Base-by-base conservation (phyloP, 2,329 filamentous ascomycete species). In the Polychaeton citri region DNA sequence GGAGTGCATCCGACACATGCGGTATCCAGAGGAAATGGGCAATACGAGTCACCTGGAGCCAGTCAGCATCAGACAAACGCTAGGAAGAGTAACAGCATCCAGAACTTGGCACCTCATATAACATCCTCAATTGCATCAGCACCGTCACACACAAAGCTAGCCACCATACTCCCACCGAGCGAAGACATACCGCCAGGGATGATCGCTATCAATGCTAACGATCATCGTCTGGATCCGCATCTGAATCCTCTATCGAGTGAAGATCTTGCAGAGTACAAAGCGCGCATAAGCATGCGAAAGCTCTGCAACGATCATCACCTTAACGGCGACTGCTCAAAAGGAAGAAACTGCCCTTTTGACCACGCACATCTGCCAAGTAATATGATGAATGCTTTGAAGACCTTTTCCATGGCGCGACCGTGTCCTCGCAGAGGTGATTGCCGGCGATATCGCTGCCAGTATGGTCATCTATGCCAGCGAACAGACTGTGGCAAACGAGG, bases 231-330 rank as follows among this genome's bases (percentile, higher is more conserved):
- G 10, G 69, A 73, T 44, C 43, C 52, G 0, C 61, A 60, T 44
- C 51, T 60, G 20, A 51, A 56, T 6, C 43, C 50, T 1, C 62
- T 64, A 0, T 45, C 58, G 0, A 21, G 43, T 10, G 53, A 60
- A 12, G 60, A 62, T 19, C 58, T 59, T 46, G 47, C 54, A 2
- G 42, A 43, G 6, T 71, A 66, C 45, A 55, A 58, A 15, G 47
- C 51, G 8, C 57, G 59, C 9, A 53, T 55, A 19, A 52, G 51
- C 10, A 44, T 51, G 2, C 50, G 54, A 13, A 70, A 69, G 43
- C 57, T 66, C 0, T 72, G 69, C 49, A 71, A 71, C 45, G 60
- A 58, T 19, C 60, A 61, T 39, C 63, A 70, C 38, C 53, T 72
- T 0, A 38, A 34, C 26, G 49, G 46, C 3, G 31, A 43, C 21